These are phyloP conservation scores for Epithemia pelagica DNA, from an alignment of 108 stramenopile species.

Conservation along the genomic window DNA sequence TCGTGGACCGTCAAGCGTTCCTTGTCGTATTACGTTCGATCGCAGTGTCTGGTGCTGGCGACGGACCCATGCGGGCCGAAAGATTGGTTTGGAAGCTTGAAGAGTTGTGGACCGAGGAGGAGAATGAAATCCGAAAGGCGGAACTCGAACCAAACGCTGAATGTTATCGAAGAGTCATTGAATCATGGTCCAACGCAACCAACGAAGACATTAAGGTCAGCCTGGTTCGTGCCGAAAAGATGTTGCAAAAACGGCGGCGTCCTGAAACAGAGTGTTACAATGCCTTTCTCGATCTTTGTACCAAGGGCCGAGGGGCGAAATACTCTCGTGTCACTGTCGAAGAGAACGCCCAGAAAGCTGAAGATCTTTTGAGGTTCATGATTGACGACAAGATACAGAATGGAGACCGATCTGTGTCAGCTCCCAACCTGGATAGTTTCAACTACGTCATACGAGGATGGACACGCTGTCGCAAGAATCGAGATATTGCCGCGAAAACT, in stretches of 20 bases:
- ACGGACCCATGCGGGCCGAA: conserved; percentile 56
- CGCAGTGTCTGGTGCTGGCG: conserved; percentile 26
- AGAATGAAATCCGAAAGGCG: conserved; percentile 19
- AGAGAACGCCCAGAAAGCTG: conserved; percentile 40
- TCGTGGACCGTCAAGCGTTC: conserved; percentile 45
- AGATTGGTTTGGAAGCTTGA: conserved; percentile 39
- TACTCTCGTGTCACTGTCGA: conserved; percentile 7
- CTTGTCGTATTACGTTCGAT: conserved; percentile 46
- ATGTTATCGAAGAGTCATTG: conserved; percentile 66
- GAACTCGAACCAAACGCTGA: conserved; percentile 27
- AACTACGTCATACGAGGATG: conserved; percentile 73
- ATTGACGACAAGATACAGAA: conserved; percentile 8
- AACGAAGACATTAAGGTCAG: conserved; percentile 38
- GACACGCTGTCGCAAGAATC: conserved; percentile 51
- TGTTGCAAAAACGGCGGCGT: conserved; percentile 35
- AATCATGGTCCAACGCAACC: conserved; percentile 51
- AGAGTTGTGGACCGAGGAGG: conserved; percentile 12
- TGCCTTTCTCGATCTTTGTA: conserved; percentile 57
- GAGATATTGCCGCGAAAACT: conserved; percentile 28
- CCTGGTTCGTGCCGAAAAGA: conserved; percentile 58
- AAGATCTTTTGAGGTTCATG: conserved; percentile 36
- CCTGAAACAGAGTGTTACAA: conserved; percentile 64
- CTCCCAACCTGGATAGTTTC: conserved; percentile 64
- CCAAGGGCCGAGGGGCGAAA: conserved; percentile 47
- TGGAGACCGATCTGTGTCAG: conserved; percentile 2